Percentiles rank a stretch among this genome's conserved stretches.
These are phyloP conservation scores for Tuber magnatum DNA, from an alignment of 495 filamentous ascomycete species.

Conservation along the genomic window DNA sequence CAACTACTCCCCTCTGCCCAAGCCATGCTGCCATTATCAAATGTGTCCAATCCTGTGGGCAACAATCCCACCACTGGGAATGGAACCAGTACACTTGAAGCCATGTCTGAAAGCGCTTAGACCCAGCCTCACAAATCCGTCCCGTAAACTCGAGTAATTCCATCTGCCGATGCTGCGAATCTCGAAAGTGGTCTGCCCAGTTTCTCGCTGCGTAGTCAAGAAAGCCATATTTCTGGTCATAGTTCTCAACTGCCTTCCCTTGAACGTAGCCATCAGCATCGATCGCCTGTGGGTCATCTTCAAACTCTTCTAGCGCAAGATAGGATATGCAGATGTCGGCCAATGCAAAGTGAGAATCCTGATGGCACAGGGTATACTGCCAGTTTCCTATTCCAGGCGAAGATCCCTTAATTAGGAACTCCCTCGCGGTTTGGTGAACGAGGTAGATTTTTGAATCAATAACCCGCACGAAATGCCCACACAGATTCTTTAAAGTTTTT, in stretches of 20 bases:
- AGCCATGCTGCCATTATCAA: too few relatives aligned
- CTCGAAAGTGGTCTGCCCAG: background rate
- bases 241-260: background rate
- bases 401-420: too few relatives aligned
- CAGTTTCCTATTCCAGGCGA: too few relatives aligned
- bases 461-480: constrained; percentile 42
- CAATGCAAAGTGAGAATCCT: constrained; percentile 13
- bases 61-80: too few relatives aligned
- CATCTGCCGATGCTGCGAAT: background rate
- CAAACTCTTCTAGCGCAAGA: constrained; percentile 4
- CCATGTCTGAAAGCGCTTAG: constrained; percentile 7
- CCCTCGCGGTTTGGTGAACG: too few relatives aligned
- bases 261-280: background rate
- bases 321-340: constrained; percentile 16
- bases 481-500: constrained; percentile 41
- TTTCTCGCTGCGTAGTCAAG: background rate
- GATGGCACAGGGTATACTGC: background rate
- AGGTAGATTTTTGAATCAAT: too few relatives aligned
- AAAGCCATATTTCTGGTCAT: too few relatives aligned
- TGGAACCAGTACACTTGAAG: constrained; percentile 9
- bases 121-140: constrained; percentile 5
- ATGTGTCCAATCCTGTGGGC: too few relatives aligned
- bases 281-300: background rate
- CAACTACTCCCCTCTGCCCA: too few relatives aligned
- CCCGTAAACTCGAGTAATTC: background rate